Percentiles rank a stretch among this genome's conserved stretches.
Evolutionary conservation across 352 stramenopile species (phyloP).

Genomic region (Pythium sp.): DNA sequence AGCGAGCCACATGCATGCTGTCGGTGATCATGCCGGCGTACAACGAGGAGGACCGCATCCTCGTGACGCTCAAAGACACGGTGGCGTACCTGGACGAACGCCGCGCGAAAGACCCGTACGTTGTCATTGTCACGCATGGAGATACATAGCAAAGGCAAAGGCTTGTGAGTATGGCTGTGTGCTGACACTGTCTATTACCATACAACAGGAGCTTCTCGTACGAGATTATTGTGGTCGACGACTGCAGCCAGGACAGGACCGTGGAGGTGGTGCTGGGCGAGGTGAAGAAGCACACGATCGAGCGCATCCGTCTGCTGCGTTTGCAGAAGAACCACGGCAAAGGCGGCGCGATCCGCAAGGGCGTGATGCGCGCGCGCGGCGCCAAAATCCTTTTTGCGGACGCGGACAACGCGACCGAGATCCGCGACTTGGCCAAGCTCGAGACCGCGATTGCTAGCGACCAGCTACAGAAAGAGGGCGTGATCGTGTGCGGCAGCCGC

Average conservation of each 20-base stretch:
- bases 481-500: constrained; percentile 89
- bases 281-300: constrained; percentile 41
- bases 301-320: constrained; percentile 70
- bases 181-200: neutral
- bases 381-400: constrained; percentile 89
- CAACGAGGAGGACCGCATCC: constrained; percentile 93
- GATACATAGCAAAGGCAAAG: neutral
- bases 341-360: constrained; percentile 87
- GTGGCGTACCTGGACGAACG: constrained; percentile 85
- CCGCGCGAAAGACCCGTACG: constrained; percentile 39
- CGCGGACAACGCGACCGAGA: constrained; percentile 91
- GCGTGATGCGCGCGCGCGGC: constrained; percentile 81
- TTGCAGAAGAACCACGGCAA: constrained; percentile 91
- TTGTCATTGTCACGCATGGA: constrained; percentile 12
- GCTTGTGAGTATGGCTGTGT: constrained; percentile 2
- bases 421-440: constrained; percentile 85
- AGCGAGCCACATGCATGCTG: constrained; percentile 54
- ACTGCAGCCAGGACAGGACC: constrained; percentile 87
- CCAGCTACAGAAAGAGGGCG: constrained; percentile 23
- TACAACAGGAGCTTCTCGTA: constrained; percentile 40
- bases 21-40: constrained; percentile 94
- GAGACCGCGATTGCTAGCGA: constrained; percentile 50
- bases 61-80: constrained; percentile 89
- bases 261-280: constrained; percentile 62
- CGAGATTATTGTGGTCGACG: constrained; percentile 93